These are phyloP conservation scores for Aureobasidium subglaciale DNA, from an alignment of 2,329 filamentous ascomycete species.

Conservation along the genomic window DNA sequence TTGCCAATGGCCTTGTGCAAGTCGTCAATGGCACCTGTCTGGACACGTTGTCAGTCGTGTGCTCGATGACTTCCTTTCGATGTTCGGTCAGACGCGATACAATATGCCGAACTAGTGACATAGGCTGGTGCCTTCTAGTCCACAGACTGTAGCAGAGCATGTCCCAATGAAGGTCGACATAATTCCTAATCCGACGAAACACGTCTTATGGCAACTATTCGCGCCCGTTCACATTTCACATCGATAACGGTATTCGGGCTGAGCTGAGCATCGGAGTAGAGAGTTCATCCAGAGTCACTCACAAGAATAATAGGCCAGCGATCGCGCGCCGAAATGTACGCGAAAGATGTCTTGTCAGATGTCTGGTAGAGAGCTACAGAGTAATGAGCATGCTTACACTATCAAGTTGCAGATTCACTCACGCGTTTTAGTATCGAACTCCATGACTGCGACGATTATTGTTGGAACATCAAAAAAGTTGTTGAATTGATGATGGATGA, in stretches of 20 bases:
- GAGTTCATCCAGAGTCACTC: conserved; percentile 25
- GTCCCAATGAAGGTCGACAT: too few relatives aligned
- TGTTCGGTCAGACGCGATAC: too few relatives aligned
- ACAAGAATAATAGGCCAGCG: conserved; percentile 94
- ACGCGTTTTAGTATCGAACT: conserved; percentile 69
- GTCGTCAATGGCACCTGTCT: conserved; percentile 93
- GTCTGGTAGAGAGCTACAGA: conserved; percentile 66
- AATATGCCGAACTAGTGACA: too few relatives aligned
- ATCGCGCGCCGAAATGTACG: conserved; percentile 72
- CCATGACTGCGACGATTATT: conserved; percentile 46
- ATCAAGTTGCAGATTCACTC: conserved; percentile 29
- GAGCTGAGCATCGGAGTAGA: too few relatives aligned
- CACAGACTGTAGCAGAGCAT: too few relatives aligned
- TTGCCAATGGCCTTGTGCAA: conserved; percentile 67
- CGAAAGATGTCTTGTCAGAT: conserved; percentile 78
- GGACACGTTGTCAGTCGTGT: not conserved
- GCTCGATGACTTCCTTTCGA: not conserved
- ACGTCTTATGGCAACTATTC: too few relatives aligned
- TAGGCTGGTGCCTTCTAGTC: too few relatives aligned
- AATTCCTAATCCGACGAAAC: too few relatives aligned
- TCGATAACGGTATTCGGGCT: too few relatives aligned
- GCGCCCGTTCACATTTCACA: too few relatives aligned
- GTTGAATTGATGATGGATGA: not conserved
- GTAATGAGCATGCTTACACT: conserved; percentile 15
- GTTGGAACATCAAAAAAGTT: not conserved